Base-by-base conservation (phyloP, 1,284 basidiomycete species). In the Puccinia coronata region DNA sequence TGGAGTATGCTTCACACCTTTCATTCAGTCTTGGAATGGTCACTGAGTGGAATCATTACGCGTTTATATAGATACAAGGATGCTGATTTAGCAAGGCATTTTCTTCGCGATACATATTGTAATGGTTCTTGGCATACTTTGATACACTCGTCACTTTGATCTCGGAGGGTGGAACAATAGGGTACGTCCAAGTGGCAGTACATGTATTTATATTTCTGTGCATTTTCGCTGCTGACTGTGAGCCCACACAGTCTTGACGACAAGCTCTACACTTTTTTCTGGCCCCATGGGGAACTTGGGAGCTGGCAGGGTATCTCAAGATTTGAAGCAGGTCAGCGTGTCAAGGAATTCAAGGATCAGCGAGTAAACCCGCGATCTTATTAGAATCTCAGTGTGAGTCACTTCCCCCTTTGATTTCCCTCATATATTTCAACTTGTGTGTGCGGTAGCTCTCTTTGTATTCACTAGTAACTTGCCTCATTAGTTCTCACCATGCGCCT, bases 71-170 rank as follows among this genome's bases (percentile, higher is more conserved):
- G 76, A 34, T 79, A 70, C 83, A 91, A 92, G 85, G 93, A 93
- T 84, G 92, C 92, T 12, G 93, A 93, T 84, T 90, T 93, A n/a
- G 92, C 92, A 11, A 90, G 93, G 65, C 91, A 92, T 0, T 89
- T 94, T 39, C 92, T 93, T 34, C 90, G 92, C 81, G 92, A 94
- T 84, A 92, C 93, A 91, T 94, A 94, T 85, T 93, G 92, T 59
- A 94, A 94, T 86, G 92, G 91, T 81, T 79, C 76, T 51, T 94
- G 93, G 93, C 92, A 91, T 84, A 92, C 92, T 94, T 94, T 83
- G 92, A 93, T 85, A 90, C 93, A 25, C 88, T 94, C 5, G 91
- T 92, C 4, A 92, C 92, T 1, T 93, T 94, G 83, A 92, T 94
- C 0, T 92, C 93, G 20, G 92, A 92, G 0, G 93, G 93, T 23